These are phyloP conservation scores for Didymella lethalis DNA, from an alignment of 2,329 filamentous ascomycete genomes.

Conservation along the genomic window DNA sequence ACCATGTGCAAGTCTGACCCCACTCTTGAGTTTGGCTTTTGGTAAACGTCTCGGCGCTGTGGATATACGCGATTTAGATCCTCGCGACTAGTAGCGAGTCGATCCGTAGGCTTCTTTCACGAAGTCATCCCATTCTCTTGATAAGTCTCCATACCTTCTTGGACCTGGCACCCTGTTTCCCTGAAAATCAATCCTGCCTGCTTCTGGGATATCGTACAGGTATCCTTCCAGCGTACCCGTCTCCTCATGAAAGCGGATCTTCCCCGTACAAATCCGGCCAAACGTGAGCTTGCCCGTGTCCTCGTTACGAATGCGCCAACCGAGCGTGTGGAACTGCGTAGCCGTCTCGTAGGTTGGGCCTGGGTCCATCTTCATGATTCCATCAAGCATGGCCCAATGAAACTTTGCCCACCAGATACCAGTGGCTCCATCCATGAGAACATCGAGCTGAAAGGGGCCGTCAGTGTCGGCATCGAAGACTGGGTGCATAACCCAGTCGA, in stretches of 20 bases:
- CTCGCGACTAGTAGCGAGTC: not conserved
- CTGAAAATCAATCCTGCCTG: not conserved
- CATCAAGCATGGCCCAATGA: not conserved
- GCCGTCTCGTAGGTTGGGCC: not conserved
- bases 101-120: not conserved
- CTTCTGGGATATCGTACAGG: not conserved
- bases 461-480: not conserved
- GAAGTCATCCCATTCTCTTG: not conserved
- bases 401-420: not conserved
- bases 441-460: not conserved
- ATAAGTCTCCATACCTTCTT: not conserved
- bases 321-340: not conserved
- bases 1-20: not conserved
- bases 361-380: not conserved
- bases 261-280: not conserved
- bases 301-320: not conserved
- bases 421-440: not conserved
- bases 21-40: not conserved
- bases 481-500: not conserved
- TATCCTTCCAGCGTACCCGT: not conserved
- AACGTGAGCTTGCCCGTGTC: not conserved
- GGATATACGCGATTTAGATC: too few species aligned
- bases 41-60: too few species aligned
- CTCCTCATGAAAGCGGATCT: not conserved
- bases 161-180: not conserved